Evolutionary conservation across 257 asterid genomes (phyloP), one percentile per base, ranked within the genome.

Genomic region (Eustoma russellianum): DNA sequence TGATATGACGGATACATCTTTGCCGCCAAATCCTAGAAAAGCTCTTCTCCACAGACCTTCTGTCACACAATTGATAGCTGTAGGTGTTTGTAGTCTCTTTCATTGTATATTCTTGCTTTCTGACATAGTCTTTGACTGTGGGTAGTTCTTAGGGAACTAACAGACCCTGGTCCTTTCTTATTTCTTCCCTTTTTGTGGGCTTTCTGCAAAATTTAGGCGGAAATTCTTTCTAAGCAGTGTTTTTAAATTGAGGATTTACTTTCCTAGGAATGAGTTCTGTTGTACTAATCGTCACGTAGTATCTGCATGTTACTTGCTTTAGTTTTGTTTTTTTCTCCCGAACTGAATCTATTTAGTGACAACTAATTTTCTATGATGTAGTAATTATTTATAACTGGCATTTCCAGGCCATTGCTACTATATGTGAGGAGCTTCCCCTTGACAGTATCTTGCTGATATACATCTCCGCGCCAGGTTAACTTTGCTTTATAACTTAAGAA

Each of bases 11-110:
- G 97, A 91, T 81, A 92, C 98, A 60, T 79, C 78, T 73, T 71
- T 91, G 66, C 98, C 98, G 34, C 94, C 97, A 56, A 91, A 91
- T 73, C 95, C 98, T 19, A 87, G 77, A 68, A 91, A 91, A 74
- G 91, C 92, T 47, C 72, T 91, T 56, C 83, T 91, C 18, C 75
- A 91, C 61, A 95, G 94, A 53, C 95, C 98, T 18, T 71, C 89
- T 52, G 85, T 77, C 66, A 80, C 98, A 34, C 95, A 87, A 63
- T 70, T 91, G 60, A 41, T 85, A 69, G 78, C 98, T 46, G 98
- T 91, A 78, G 84, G 98, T 77, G 49, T 56, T 63, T 45, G 46
- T 56, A 62, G 59, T 66, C 46, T 50, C 12, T 38, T 38, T 38
- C 5, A 38, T 38, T 38, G 9, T 8, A 8, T 38, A 5, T 38